Percentiles rank a stretch among this genome's conserved stretches.
These are phyloP conservation scores for Microbotryum violaceum DNA, from an alignment of 1,284 basidiomycete genomes.

Conservation along the genomic window DNA sequence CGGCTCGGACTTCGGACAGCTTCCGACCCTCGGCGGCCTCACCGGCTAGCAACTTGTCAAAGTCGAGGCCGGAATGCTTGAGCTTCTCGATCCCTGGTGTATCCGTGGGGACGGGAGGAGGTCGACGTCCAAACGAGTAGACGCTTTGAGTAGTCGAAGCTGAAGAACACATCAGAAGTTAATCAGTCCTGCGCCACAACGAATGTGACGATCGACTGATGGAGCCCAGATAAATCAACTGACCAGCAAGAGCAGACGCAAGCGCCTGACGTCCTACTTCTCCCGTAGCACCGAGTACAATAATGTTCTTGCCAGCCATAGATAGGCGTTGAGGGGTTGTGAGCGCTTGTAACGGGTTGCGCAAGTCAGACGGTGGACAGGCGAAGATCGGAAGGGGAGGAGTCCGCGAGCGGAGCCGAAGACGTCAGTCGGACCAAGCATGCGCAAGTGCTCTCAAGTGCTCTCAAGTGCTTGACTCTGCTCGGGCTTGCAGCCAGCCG, in stretches of 20 bases:
- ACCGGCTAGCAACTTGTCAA: constrained; percentile 49
- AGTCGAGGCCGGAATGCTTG: constrained; percentile 56
- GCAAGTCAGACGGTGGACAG: too few species aligned
- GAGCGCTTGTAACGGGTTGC: too few species aligned
- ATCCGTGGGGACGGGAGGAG: constrained; percentile 44
- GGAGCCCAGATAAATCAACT: constrained; percentile 40
- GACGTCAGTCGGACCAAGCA: too few species aligned
- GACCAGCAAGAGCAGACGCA: constrained; percentile 48
- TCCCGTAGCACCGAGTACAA: constrained; percentile 61
- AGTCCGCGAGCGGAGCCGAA: too few species aligned
- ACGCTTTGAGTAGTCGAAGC: too few species aligned
- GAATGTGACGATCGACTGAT: constrained; percentile 42
- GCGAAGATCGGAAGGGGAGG: too few species aligned
- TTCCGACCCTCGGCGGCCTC: constrained; percentile 43
- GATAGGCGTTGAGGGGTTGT: too few species aligned
- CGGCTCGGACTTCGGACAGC: constrained; percentile 53
- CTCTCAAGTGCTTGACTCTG: too few species aligned
- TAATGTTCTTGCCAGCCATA: background rate
- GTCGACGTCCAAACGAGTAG: constrained; percentile 57
- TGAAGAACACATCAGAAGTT: too few species aligned
- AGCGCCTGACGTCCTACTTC: constrained; percentile 54
- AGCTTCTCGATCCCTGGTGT: constrained; percentile 44
- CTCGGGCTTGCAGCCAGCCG: too few species aligned
- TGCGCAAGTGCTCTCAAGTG: too few species aligned
- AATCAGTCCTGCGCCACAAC: too few species aligned